Evolutionary conservation across 495 filamentous ascomycete species (phyloP), one percentile per base, ranked within the genome.

Genomic region (Tetracladium marchalianum): DNA sequence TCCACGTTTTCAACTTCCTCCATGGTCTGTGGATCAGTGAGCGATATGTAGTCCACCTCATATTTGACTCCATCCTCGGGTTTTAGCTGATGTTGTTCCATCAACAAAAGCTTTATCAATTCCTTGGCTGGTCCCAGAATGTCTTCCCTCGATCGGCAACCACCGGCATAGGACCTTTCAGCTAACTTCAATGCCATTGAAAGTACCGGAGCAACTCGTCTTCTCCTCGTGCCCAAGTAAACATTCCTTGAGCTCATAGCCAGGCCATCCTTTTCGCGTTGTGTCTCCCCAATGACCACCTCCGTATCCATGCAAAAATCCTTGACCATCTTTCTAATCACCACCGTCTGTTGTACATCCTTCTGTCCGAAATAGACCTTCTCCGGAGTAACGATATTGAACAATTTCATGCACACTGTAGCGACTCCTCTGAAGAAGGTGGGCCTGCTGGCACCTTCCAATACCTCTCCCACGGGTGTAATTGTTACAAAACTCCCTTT

Each of bases 331-430:
- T 84, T 76, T 61, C 76, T 78, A 57, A 99, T 85, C 5, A 99
- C 75, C 7, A 90, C 85, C 0, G 87, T 93, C 66, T 99, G 92
- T 65, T 99, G 92, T 13, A 96, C 78, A 56, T 99, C 92, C 67
- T 99, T 97, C 66, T 97, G 93, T 1, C 92, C 92, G 64, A 99
- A 96, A 60, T 95, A 99, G 1, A 89, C 93, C 36, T 77, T 77
- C 35, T 94, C 86, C 2, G 92, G 87, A 53, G 80, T 73, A 34
- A 88, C 82, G 40, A 90, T 86, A 58, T 96, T 97, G 66, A 98
- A 92, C 17, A 98, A 67, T 71, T 98, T 98, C 82, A 88, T 90
- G 66, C 88, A 95, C 10, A 98, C 84, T 10, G 93, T 97, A 19
- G 92, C 90, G 18, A 98, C 92, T 5, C 92, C 92, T 17, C 93